Conservation (phyloP, 2,329 filamentous ascomycete genomes). For the Colletotrichum australisinense region DNA sequence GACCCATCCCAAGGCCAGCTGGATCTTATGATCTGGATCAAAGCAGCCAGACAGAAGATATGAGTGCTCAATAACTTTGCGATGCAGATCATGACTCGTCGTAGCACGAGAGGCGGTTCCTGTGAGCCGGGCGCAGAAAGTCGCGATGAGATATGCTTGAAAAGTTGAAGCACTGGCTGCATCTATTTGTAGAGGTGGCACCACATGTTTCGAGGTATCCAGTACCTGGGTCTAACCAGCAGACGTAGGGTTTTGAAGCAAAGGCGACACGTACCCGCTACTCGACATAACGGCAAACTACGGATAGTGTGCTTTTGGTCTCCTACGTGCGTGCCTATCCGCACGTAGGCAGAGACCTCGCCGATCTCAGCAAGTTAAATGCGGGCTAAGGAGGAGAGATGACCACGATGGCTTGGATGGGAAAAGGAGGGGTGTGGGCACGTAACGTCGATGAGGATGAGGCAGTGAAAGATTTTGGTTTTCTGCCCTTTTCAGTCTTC, state of each 20-base stretch:
- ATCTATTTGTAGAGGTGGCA: slow-evolving; percentile 11
- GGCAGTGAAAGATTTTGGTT: slow-evolving; percentile 18
- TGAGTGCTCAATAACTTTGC: slow-evolving; percentile 2
- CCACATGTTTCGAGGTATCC: background rate
- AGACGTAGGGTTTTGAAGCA: background rate
- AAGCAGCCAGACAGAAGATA: background rate
- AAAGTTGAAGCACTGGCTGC: background rate
- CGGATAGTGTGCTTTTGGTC: background rate
- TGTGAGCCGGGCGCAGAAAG: background rate
- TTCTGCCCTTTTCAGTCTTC: background rate
- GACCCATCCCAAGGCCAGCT: background rate
- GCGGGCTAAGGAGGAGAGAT: background rate
- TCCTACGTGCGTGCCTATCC: background rate
- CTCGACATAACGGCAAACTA: background rate
- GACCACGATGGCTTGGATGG: background rate
- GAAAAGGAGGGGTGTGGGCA: background rate
- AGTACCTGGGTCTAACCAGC: background rate
- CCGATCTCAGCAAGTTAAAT: slow-evolving; percentile 9
- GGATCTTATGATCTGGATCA: background rate
- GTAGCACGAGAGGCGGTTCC: background rate
- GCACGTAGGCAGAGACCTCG: background rate
- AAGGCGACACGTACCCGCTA: background rate
- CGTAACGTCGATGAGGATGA: slow-evolving; percentile 29
- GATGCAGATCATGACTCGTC: slow-evolving; percentile 34
- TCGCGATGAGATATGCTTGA: slow-evolving; percentile 7